Base-by-base conservation (phyloP, 495 filamentous ascomycete genomes). In the Penicillium coffeae region DNA sequence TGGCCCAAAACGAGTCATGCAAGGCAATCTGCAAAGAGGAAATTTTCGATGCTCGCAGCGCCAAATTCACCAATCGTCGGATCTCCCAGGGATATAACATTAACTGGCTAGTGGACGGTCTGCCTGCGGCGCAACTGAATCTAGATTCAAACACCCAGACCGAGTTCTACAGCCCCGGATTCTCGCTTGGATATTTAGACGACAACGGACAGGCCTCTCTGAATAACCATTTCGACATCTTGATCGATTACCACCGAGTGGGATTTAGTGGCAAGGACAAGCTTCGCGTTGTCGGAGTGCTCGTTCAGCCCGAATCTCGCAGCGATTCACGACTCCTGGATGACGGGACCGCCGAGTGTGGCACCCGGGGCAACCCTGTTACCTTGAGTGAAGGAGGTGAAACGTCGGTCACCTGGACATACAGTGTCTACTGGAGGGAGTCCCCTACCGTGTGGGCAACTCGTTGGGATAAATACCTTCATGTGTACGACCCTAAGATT, bases 391-490 rank as follows among this genome's bases (percentile, higher is more conserved):
- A 89, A 57, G 74, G 34, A 13, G 44, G 20, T 38, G 78, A 85
- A 8, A 92, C 86, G 1, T 51, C 74, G 6, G 90, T 96, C 25
- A 80, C 80, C 0, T 98, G 87, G 75, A 95, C 90, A 1, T 98
- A 98, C 64, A 87, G 84, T 60, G 88, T 97, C 10, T 86, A 81
- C 63, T 98, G 93, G 93, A 73, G 71, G 21, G 76, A 77, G 35
- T 94, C 88, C 2, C 43, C 71, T 0, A 96, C 90, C 2, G 85
- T 84, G 0, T 98, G 94, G 87, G 93, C 93, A 22, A 97, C 94
- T 14, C 79, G 93, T 48, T 96, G 92, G 92, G 93, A 98, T 72
- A 95, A 93, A 65, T 98, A 96, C 62, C 77, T 97, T 20, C 90
- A 96, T 58, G 91, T 97, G 16, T 90, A 87, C 54, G 89, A 96